Base-by-base conservation (phyloP, 2,329 filamentous ascomycete species). In the Venturia pyrina region DNA sequence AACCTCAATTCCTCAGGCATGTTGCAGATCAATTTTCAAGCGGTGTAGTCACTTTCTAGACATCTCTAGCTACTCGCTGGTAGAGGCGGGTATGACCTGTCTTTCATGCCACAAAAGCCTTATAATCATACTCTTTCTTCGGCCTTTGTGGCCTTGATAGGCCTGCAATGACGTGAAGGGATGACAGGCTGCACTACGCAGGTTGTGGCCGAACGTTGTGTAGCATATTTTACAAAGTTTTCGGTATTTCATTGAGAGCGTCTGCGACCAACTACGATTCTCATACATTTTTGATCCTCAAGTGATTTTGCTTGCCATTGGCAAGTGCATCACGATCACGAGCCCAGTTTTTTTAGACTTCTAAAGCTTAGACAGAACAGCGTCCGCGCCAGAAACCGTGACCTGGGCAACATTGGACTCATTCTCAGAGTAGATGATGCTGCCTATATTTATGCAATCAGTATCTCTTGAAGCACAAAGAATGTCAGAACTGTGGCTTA, bases 361-460 rank as follows among this genome's bases (percentile, higher is more conserved):
- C 72, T 74, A 83, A 71, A 82, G 73, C 74, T 82, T 81, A 61
- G 79, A 74, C 64, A 81, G 75, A 62, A 82, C 76, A 67, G 78
- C 74, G 28, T 82, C 80, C 64, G 78, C 80, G 43, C 77, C 76
- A 44, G 78, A 80, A 67, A 83, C 78, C 76, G 62, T 65, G 3
- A 67, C 66, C 37, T 66, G 59, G 37, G 44, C 28, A 21, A 48
- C 43, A 15, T 48, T 53, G 21, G 34, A 19, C 40, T 66, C 63
- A 3, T 85, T 87, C 78, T 89, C 89, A 68, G 90, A 89, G 77
- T 96, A 96, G 73, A 80, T 82, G 73, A 96, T 83, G 82, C 90
- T 93, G 77, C 91, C 62, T 64, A 10, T 19, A 41, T 15, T 17
- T 24, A n/a, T 24, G 21, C 0, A 28, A 28, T 64, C 11, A 64